A percentile compares a stretch with the other conserved stretches of the same genome.
phyloP scores from a whole-genome alignment of 2,329 filamentous ascomycete species.

The Penicillium sp. region DNA sequence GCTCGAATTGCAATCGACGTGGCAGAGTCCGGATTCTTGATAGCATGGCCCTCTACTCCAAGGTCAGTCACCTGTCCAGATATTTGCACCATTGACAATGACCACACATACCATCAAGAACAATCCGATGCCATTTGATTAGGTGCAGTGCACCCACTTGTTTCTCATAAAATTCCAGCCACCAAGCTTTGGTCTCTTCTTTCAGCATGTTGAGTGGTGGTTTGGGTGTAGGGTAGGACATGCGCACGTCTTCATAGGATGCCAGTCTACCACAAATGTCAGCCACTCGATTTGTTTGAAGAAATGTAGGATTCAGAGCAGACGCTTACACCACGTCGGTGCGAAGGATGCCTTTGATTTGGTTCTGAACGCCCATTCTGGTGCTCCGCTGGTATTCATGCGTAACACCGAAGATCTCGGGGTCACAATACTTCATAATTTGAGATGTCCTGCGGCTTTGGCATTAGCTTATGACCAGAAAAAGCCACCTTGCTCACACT shows the following conservation, averaged over 20 bases:
- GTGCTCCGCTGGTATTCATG: constrained; percentile 27
- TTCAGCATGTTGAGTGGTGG: constrained; percentile 16
- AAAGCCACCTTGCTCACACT: background rate
- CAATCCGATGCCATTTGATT: constrained; percentile 41
- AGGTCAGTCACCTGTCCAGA: background rate
- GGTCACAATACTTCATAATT: constrained; percentile 35
- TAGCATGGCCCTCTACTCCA: constrained; percentile 34
- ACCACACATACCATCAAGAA: constrained; percentile 40
- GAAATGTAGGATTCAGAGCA: background rate
- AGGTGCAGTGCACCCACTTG: constrained; percentile 36
- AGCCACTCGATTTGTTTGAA: background rate
- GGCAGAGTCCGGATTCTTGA: constrained; percentile 39
- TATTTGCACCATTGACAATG: background rate
- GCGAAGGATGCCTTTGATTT: constrained; percentile 16
- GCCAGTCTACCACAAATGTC: constrained; percentile 32
- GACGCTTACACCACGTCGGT: constrained; percentile 29
- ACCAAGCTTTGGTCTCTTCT: constrained; percentile 28
- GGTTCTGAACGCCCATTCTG: constrained; percentile 21
- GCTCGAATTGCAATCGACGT: constrained; percentile 39
- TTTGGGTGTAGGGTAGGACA: constrained; percentile 33
- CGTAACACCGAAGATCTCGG: constrained; percentile 20
- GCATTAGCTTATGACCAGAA: background rate
- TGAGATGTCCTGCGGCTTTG: constrained; percentile 16
- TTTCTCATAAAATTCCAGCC: constrained; percentile 22
- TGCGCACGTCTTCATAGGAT: constrained; percentile 40